phyloP scores from a whole-genome alignment of 768 basidiomycete species.

The Phylloporus arenicola region DNA sequence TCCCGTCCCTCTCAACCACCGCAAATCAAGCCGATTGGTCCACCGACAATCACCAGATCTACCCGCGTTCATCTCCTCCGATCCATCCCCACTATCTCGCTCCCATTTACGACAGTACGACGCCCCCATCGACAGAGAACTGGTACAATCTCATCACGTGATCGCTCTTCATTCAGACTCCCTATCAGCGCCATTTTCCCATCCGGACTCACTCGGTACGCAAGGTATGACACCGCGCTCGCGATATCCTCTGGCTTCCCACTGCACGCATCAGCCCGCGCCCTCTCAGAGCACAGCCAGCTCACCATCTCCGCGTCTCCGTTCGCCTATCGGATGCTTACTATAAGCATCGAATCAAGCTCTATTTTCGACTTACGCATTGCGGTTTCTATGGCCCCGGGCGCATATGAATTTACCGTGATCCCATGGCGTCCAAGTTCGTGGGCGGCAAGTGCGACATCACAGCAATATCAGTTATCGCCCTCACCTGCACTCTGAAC shows the following conservation, averaged over 20 bases:
- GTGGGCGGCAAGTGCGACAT: conserved; percentile 7
- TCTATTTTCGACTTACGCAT: conserved; percentile 14
- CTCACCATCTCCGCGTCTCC: too few relatives aligned
- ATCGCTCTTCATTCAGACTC: neutral
- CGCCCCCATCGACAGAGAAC: conserved; percentile 12
- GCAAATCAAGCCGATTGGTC: neutral
- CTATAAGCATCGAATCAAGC: neutral
- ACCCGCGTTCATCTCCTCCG: neutral
- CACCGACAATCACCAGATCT: neutral
- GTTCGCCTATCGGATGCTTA: neutral
- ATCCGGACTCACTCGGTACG: conserved; percentile 20
- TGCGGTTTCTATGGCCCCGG: conserved; percentile 23
- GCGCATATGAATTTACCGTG: conserved; percentile 29
- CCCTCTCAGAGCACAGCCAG: too few relatives aligned
- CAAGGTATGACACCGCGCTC: conserved; percentile 15
- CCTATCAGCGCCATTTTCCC: neutral
- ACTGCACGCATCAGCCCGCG: conserved; percentile 7
- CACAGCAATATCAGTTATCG: neutral
- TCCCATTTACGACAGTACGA: conserved; percentile 1
- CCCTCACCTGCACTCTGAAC: conserved; percentile 15
- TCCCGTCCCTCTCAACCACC: too few relatives aligned
- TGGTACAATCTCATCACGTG: neutral
- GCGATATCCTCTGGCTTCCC: too few relatives aligned
- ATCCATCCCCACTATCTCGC: neutral
- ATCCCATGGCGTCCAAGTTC: conserved; percentile 25